Evolutionary conservation across 768 basidiomycete species (phyloP).

Genomic region (Boletus pseudo-olivaceus): DNA sequence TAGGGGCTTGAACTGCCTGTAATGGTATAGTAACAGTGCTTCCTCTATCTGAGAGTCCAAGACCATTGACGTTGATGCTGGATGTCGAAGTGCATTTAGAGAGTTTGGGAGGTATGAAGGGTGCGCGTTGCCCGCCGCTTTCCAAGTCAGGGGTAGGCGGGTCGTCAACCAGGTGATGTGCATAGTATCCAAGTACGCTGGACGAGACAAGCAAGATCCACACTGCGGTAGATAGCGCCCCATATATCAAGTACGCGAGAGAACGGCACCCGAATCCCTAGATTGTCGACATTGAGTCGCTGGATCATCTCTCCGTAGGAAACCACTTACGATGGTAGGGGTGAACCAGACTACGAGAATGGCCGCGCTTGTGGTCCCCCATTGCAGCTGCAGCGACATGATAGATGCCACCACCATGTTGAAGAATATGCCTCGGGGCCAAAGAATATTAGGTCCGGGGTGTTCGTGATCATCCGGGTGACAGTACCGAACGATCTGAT

Average conservation of each 20-base stretch:
- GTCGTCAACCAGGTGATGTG: conserved; percentile 3
- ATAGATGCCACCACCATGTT: conserved; percentile 32
- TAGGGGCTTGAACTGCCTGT: not conserved
- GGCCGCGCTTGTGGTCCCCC: conserved; percentile 31
- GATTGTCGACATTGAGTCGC: not conserved
- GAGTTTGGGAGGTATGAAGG: not conserved
- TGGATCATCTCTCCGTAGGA: not conserved
- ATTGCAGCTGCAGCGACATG: conserved; percentile 31
- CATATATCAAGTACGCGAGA: conserved; percentile 30
- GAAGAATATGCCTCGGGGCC: conserved; percentile 22
- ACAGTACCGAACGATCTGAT: conserved; percentile 24
- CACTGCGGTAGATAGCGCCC: conserved; percentile 23
- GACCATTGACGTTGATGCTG: not conserved
- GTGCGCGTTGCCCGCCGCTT: not conserved
- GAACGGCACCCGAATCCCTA: conserved; percentile 37
- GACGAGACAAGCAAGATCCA: conserved; percentile 32
- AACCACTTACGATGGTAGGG: conserved; percentile 26
- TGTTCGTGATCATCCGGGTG: not conserved
- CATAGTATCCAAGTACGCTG: conserved; percentile 25
- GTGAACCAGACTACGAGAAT: conserved; percentile 28
- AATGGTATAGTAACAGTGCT: not conserved
- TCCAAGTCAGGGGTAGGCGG: not conserved
- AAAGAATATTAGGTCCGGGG: not conserved
- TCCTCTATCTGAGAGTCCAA: not conserved
- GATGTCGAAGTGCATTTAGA: not conserved